Conservation (phyloP, 2,329 filamentous ascomycete species). For the Leptosphaerulina australis region DNA sequence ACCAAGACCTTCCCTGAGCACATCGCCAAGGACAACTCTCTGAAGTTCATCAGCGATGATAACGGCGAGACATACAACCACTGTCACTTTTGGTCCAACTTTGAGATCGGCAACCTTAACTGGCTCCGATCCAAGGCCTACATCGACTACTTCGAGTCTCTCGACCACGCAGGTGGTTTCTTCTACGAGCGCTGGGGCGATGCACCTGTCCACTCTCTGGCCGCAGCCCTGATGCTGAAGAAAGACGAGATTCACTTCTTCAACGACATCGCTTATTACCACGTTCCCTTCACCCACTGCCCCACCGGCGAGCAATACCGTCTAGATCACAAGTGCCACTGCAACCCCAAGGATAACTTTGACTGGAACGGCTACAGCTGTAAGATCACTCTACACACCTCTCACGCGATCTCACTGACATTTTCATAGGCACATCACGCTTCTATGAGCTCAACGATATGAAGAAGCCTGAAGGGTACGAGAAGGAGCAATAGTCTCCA, state of each 20-base stretch:
- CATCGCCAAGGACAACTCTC: slow-evolving; percentile 79
- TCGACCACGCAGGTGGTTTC: slow-evolving; percentile 93
- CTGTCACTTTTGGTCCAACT: slow-evolving; percentile 99
- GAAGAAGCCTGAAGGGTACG: slow-evolving; percentile 83
- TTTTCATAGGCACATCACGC: slow-evolving; percentile 77
- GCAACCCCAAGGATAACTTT: slow-evolving; percentile 96
- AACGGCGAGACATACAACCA: slow-evolving; percentile 91
- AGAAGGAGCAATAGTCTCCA: slow-evolving; percentile 63
- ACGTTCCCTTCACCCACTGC: slow-evolving; percentile 97
- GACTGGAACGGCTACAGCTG: slow-evolving; percentile 99
- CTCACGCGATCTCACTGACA: slow-evolving; percentile 19
- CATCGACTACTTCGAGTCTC: slow-evolving; percentile 84
- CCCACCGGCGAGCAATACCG: slow-evolving; percentile 86
- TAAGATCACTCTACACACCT: slow-evolving; percentile 57
- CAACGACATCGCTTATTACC: slow-evolving; percentile 98
- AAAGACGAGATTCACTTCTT: slow-evolving; percentile 98
- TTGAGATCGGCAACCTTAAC: slow-evolving; percentile 91
- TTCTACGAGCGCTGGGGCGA: slow-evolving; percentile 99
- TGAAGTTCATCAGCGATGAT: slow-evolving; percentile 91
- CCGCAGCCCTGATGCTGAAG: slow-evolving; percentile 81
- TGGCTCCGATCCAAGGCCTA: slow-evolving; percentile 93
- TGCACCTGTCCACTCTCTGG: slow-evolving; percentile 97
- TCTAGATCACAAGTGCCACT: slow-evolving; percentile 86
- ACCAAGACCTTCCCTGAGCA: slow-evolving; percentile 90
- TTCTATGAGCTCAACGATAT: slow-evolving; percentile 84